Conservation (phyloP, 495 filamentous ascomycete species). For the Lasiosphaeria miniovina region DNA sequence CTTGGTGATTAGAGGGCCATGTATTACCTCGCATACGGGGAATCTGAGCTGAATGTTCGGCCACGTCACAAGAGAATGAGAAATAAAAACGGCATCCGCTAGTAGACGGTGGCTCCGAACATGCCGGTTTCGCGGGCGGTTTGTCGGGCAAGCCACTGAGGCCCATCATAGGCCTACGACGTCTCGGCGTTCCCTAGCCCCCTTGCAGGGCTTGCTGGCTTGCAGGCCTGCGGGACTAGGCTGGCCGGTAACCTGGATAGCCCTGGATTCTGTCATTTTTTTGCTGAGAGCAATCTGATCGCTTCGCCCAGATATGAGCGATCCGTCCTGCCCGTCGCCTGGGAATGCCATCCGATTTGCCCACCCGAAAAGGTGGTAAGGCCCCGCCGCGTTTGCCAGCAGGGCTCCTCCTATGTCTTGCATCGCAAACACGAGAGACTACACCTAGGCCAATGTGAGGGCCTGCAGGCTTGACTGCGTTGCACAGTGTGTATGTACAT, state of each 20-base stretch:
- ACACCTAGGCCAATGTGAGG: too few relatives aligned
- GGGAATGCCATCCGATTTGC: conserved; percentile 16
- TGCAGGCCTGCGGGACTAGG: too few relatives aligned
- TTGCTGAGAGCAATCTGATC: conserved; percentile 10
- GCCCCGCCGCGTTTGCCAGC: neutral
- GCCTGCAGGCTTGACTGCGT: too few relatives aligned
- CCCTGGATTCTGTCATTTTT: conserved; percentile 1
- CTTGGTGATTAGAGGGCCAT: too few relatives aligned
- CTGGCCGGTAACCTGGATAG: too few relatives aligned
- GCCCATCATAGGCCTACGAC: neutral
- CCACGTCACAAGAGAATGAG: too few relatives aligned
- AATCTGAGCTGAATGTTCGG: too few relatives aligned
- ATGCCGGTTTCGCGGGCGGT: too few relatives aligned
- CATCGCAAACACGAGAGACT: conserved; percentile 1
- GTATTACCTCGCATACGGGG: too few relatives aligned
- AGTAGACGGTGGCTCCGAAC: neutral
- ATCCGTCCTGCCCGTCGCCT: conserved; percentile 8
- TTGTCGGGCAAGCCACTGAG: neutral
- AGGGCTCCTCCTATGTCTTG: neutral
- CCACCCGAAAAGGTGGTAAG: neutral
- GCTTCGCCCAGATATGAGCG: conserved; percentile 12
- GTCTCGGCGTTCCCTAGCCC: too few relatives aligned
- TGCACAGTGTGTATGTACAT: too few relatives aligned
- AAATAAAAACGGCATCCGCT: neutral
- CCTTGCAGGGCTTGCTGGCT: neutral